Percentiles rank a stretch among this genome's conserved stretches.
These are phyloP conservation scores for Canna indica DNA, from an alignment of 176 grass and related monocot genomes.

Conservation along the genomic window DNA sequence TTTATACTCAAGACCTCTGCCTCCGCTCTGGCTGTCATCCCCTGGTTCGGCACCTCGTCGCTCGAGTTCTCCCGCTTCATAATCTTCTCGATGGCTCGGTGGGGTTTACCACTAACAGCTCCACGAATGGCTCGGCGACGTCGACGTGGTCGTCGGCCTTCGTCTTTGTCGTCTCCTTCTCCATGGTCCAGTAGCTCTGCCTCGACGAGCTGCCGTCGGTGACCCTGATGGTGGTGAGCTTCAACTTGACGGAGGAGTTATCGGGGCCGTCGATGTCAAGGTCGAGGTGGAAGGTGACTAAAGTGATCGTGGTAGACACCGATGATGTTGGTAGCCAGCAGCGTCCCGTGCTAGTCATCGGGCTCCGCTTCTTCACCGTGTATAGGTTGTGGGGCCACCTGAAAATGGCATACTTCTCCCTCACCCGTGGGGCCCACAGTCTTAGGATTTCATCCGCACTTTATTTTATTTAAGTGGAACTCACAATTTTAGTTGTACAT, in stretches of 20 bases:
- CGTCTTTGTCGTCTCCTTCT: constrained; percentile 37
- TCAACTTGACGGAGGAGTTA: constrained; percentile 52
- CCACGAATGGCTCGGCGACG: constrained; percentile 16
- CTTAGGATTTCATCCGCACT: too few species aligned
- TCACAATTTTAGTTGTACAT: too few species aligned
- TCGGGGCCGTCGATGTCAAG: constrained; percentile 73
- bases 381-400: too few species aligned
- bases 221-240: constrained; percentile 15
- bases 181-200: constrained; percentile 71
- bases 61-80: constrained; percentile 82
- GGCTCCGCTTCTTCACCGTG: too few species aligned
- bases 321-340: constrained; percentile 54
- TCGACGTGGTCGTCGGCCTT: constrained; percentile 43
- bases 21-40: constrained; percentile 37
- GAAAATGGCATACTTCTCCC: too few species aligned
- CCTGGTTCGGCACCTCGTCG: constrained; percentile 41
- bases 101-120: constrained; percentile 57
- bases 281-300: constrained; percentile 57
- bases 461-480: too few species aligned
- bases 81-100: constrained; percentile 64
- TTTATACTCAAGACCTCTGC: constrained; percentile 32
- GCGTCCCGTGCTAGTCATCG: too few species aligned
- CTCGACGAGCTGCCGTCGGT: constrained; percentile 25
- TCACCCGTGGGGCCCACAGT: too few species aligned
- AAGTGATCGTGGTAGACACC: constrained; percentile 85